These are phyloP conservation scores for Euphorbia lathyris DNA, from an alignment of 345 rosid species.

Conservation along the genomic window DNA sequence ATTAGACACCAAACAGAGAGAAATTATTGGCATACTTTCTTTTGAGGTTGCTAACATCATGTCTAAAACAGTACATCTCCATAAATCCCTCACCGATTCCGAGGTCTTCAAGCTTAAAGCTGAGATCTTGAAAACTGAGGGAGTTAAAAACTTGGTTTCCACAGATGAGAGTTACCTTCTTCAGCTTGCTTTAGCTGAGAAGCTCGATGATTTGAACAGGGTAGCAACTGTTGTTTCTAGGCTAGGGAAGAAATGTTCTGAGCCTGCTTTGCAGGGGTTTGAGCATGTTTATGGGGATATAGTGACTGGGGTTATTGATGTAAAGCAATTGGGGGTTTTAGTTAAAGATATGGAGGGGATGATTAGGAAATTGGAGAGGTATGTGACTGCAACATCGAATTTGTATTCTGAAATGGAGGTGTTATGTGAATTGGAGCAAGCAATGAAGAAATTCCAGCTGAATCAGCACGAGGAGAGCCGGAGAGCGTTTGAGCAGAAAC, in stretches of 20 bases:
- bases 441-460: conserved; percentile 67
- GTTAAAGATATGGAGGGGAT: conserved; percentile 93
- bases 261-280: conserved; percentile 89
- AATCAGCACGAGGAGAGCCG: conserved; percentile 82
- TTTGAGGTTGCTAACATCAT: conserved; percentile 89
- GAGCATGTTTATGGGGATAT: conserved; percentile 93
- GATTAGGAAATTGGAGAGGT: conserved; percentile 91
- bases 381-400: conserved; percentile 61
- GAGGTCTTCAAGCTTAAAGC: conserved; percentile 68
- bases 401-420: conserved; percentile 90
- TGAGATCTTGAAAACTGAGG: conserved; percentile 66
- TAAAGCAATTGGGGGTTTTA: conserved; percentile 71
- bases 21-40: conserved; percentile 71
- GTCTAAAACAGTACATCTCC: conserved; percentile 82
- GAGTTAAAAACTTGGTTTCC: conserved; percentile 58
- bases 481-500: conserved; percentile 86
- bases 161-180: conserved; percentile 59
- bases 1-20: conserved; percentile 44
- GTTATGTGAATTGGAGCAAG: conserved; percentile 77
- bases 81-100: conserved; percentile 71
- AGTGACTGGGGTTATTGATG: conserved; percentile 67
- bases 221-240: conserved; percentile 82
- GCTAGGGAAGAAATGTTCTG: conserved; percentile 79
- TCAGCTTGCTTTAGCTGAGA: conserved; percentile 77
- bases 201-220: conserved; percentile 73